These are phyloP conservation scores for Xylaria arbuscula DNA, from an alignment of 2,329 filamentous ascomycete genomes.

Conservation along the genomic window DNA sequence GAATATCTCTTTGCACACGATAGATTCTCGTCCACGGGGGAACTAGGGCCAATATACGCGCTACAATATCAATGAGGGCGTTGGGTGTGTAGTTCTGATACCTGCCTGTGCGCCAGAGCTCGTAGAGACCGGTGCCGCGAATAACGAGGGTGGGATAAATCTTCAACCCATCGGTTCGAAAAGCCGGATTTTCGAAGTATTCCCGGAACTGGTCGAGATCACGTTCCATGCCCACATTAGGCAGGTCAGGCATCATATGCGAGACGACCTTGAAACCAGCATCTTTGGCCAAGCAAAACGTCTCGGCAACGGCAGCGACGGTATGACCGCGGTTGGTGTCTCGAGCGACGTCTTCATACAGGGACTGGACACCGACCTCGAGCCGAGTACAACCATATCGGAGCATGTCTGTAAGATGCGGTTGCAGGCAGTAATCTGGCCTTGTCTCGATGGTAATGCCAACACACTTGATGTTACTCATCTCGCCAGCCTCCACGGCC, in stretches of 20 bases:
- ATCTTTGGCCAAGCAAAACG: constrained; percentile 96
- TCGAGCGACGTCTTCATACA: constrained; percentile 98
- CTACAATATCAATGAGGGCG: constrained; percentile 92
- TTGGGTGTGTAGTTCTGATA: constrained; percentile 99
- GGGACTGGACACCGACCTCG: constrained; percentile 93
- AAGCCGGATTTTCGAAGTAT: constrained; percentile 96
- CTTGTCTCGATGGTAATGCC: constrained; percentile 98
- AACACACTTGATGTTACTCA: constrained; percentile 97
- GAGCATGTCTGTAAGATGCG: constrained; percentile 95
- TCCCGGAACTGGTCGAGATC: constrained; percentile 97
- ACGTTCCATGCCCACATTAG: constrained; percentile 98
- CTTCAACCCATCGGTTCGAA: constrained; percentile 95
- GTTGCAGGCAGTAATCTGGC: constrained; percentile 95
- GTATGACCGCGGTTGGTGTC: constrained; percentile 98
- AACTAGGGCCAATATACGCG: constrained; percentile 92
- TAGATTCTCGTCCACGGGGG: constrained; percentile 99
- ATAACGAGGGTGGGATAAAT: constrained; percentile 99
- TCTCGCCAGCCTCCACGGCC: constrained; percentile 91
- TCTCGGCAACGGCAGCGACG: constrained; percentile 93
- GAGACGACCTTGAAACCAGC: constrained; percentile 98
- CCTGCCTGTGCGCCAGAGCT: constrained; percentile 94
- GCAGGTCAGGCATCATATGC: constrained; percentile 99
- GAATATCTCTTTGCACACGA: constrained; percentile 96
- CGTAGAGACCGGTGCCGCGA: constrained; percentile 93
- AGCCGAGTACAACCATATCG: constrained; percentile 96